Base-by-base conservation (phyloP, 495 filamentous ascomycete genomes). In the Trichoderma asperelloides region DNA sequence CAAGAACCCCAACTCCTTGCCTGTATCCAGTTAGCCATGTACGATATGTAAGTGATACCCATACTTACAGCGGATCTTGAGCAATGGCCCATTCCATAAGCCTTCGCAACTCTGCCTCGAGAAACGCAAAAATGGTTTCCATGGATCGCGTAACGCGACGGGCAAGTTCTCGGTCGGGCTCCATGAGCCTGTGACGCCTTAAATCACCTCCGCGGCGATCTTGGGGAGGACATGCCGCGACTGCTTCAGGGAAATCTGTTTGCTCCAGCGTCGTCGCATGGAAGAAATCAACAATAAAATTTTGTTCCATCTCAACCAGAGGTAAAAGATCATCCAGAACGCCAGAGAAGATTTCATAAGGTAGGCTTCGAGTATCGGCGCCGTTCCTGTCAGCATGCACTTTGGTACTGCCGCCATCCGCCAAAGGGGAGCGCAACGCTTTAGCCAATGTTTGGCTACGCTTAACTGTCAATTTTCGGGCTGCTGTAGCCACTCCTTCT, bases 281-380 rank as follows among this genome's bases (percentile, higher is more conserved):
- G 80, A 97, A 98, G 77, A 96, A 95, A 66, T 95, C 90, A 27
- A 96, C 87, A 33, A 96, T 79, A 71, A 97, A 98, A 72, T 97
- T 97, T 75, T 98, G 94, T 78, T 98, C 94, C 68, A 90, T 90
- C 63, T 89, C 88, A 47, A 97, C 86, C 67, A 95, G 84, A 25
- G 86, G 88, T 60, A 91, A 76, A 66, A 91, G 85, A 75, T 96
- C 91, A 63, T 90, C 87, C 55, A 97, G 79, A 18, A 88, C 85
- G 41, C 89, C 89, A 2, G 87, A 81, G 77, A 96, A 96, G n/a
- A 87, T 88, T 78, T 97, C 94, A 68, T 86, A 92, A 0, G 91
- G 85, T 47, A 90, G 82, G 27, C 91, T 80, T 68, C 86, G 85
- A 47, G 89, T 88, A 68, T 86, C 84, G 65, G 87, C 82, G 37